Conservation (phyloP, 1,284 basidiomycete genomes). For the Leccinum fallax region DNA sequence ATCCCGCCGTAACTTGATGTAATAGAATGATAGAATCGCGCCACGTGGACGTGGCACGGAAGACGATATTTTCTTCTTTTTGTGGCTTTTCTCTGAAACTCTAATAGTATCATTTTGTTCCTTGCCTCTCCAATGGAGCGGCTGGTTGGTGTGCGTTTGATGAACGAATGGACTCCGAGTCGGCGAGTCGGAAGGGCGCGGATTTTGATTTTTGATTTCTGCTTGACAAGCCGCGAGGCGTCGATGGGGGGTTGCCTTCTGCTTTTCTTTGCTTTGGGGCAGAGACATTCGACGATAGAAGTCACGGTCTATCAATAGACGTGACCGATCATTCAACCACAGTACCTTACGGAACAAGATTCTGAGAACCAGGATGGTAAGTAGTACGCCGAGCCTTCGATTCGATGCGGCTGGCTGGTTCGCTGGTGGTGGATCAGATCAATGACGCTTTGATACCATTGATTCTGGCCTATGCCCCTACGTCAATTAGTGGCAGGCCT, state of each 20-base stretch:
- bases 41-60: conserved; percentile 14
- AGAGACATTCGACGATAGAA: neutral
- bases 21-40: conserved; percentile 20
- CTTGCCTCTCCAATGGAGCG: neutral
- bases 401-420: neutral
- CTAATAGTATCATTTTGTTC: neutral
- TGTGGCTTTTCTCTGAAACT: neutral
- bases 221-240: neutral
- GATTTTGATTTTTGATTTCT: neutral
- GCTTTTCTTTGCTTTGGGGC: neutral
- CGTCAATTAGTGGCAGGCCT: neutral
- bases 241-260: neutral
- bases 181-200: neutral
- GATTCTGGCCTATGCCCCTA: neutral
- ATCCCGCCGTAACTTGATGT: conserved; percentile 7
- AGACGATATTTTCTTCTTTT: conserved; percentile 1
- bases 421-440: neutral
- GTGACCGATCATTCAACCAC: neutral
- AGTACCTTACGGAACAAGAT: neutral
- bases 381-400: neutral
- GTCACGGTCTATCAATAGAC: neutral
- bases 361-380: neutral
- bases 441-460: neutral
- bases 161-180: neutral
- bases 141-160: neutral